phyloP scores from a whole-genome alignment of 352 stramenopile species.

The Plasmopara muralis region DNA sequence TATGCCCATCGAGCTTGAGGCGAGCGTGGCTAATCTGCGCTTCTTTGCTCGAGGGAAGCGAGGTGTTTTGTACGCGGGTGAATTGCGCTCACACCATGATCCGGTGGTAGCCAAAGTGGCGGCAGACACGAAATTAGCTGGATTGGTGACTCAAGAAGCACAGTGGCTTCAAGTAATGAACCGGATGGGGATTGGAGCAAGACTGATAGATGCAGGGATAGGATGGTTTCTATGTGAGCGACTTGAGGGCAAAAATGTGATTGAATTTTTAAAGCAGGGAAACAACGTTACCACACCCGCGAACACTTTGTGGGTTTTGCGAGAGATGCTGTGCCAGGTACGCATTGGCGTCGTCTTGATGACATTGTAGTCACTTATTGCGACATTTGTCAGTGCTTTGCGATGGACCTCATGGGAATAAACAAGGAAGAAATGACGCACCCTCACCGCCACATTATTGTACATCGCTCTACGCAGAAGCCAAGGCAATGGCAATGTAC shows the following conservation, averaged over 20 bases:
- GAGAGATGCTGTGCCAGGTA: constrained; percentile 64
- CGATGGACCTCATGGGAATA: constrained; percentile 59
- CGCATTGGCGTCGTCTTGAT: not conserved
- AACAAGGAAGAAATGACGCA: constrained; percentile 85
- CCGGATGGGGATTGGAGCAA: constrained; percentile 49
- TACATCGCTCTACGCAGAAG: constrained; percentile 21
- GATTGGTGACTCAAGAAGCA: constrained; percentile 44
- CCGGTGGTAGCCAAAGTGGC: constrained; percentile 52
- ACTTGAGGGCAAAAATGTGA: constrained; percentile 46
- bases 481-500: constrained; percentile 35
- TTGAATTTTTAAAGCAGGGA: constrained; percentile 41
- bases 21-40: constrained; percentile 25
- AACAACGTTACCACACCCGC: constrained; percentile 22
- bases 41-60: constrained; percentile 70
- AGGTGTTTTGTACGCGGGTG: constrained; percentile 46
- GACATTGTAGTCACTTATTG: not conserved
- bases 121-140: constrained; percentile 17
- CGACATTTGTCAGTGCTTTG: constrained; percentile 42
- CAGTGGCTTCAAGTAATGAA: constrained; percentile 58
- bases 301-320: constrained; percentile 44
- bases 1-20: constrained; percentile 18
- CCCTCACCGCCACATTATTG: constrained; percentile 64
- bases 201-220: constrained; percentile 29
- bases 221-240: constrained; percentile 64
- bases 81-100: constrained; percentile 11